Evolutionary conservation across 2,329 filamentous ascomycete species (phyloP).

Genomic region (Colletotrichum sp.): DNA sequence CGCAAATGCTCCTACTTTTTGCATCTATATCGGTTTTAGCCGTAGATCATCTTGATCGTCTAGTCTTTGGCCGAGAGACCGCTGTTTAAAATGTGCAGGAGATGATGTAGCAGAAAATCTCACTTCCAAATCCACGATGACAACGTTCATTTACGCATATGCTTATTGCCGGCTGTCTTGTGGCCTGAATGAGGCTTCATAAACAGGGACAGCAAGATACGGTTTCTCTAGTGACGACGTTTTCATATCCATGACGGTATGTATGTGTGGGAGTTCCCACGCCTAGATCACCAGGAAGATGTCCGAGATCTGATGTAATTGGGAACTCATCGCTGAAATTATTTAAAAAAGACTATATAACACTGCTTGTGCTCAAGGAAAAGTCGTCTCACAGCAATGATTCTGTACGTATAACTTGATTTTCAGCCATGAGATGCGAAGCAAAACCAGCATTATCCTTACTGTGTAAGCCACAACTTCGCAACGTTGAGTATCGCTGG

Average conservation of each 20-base stretch:
- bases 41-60: no score
- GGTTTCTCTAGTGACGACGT: background rate
- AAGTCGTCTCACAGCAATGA: background rate
- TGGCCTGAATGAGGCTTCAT: no score
- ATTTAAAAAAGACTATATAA: no score
- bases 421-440: background rate
- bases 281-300: background rate
- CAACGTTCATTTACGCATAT: background rate
- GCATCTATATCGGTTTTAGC: background rate
- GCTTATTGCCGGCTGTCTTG: no score
- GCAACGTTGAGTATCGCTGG: background rate
- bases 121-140: background rate
- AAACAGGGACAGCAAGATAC: no score
- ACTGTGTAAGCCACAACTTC: background rate
- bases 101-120: background rate
- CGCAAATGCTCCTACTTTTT: background rate
- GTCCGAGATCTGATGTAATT: background rate
- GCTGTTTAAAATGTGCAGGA: background rate
- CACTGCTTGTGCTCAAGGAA: background rate
- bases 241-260: background rate
- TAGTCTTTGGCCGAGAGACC: no score
- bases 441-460: background rate
- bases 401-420: no score
- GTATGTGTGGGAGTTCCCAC: background rate
- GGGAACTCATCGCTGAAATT: no score